phyloP scores from a whole-genome alignment of 805 yeast genomes.

The Candida patagonica region DNA sequence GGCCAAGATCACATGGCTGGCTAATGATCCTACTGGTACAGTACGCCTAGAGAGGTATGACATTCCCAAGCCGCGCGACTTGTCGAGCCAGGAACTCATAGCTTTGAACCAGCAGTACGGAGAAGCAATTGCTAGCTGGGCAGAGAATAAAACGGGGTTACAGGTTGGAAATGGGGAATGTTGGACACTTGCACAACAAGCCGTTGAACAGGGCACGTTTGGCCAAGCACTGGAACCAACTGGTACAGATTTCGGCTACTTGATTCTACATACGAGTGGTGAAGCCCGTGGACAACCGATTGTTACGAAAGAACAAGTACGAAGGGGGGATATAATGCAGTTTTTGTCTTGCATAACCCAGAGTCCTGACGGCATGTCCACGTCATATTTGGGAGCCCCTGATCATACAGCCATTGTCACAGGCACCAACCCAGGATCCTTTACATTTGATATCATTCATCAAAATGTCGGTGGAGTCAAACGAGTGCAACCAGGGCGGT shows the following conservation, averaged over 20 bases:
- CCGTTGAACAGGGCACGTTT: conserved; percentile 21
- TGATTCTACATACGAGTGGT: conserved; percentile 17
- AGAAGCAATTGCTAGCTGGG: conserved; percentile 27
- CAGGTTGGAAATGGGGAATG: conserved; percentile 33
- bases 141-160: conserved; percentile 25
- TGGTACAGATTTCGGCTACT: conserved; percentile 25
- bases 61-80: conserved; percentile 35
- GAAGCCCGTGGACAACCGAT: conserved; percentile 7
- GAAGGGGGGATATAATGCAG: conserved; percentile 31
- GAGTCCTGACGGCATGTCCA: conserved; percentile 13
- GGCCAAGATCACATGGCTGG: conserved; percentile 23
- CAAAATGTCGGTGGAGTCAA: conserved; percentile 27
- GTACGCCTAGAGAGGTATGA: conserved; percentile 28
- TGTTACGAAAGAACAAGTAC: conserved; percentile 18
- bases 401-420: conserved; percentile 30
- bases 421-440: conserved; percentile 12
- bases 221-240: conserved; percentile 23
- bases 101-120: conserved; percentile 23
- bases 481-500: conserved; percentile 24
- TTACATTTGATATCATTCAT: conserved; percentile 18
- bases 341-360: conserved; percentile 23
- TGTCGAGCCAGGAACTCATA: conserved; percentile 20
- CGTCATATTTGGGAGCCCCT: conserved; percentile 24
- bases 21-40: conserved; percentile 29
- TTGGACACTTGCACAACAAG: conserved; percentile 32